phyloP scores from a whole-genome alignment of 768 basidiomycete genomes.

The Tylopilus sp. region DNA sequence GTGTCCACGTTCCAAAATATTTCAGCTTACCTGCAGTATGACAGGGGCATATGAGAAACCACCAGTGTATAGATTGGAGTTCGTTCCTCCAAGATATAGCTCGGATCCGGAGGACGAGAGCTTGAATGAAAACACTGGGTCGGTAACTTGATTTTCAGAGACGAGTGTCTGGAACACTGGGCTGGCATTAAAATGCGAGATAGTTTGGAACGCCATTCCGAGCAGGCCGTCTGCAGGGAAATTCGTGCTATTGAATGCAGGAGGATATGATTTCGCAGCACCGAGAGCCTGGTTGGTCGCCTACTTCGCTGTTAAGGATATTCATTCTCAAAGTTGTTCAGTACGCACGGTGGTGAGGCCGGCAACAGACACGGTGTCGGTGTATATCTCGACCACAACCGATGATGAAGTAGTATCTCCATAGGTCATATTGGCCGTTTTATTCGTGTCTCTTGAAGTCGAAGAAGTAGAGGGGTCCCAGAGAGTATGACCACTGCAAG shows the following conservation, averaged over 20 bases:
- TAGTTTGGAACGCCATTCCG: too few relatives aligned
- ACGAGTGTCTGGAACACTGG: too few relatives aligned
- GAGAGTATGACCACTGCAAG: too few relatives aligned
- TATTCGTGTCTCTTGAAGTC: conserved; percentile 21
- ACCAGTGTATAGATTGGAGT: too few relatives aligned
- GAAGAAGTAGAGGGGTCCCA: conserved; percentile 19
- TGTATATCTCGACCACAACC: conserved; percentile 38
- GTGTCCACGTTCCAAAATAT: background rate
- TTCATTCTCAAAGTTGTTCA: too few relatives aligned
- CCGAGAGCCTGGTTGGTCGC: conserved; percentile 7
- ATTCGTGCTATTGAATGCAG: background rate
- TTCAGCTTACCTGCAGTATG: conserved; percentile 17
- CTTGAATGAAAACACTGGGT: too few relatives aligned
- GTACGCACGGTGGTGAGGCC: conserved; percentile 4
- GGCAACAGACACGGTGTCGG: conserved; percentile 30
- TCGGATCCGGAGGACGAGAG: too few relatives aligned
- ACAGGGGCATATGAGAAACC: conserved; percentile 32
- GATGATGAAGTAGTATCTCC: conserved; percentile 33
- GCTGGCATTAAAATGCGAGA: too few relatives aligned
- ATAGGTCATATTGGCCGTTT: conserved; percentile 31
- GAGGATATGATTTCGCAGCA: too few relatives aligned
- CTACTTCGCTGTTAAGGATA: conserved; percentile 7
- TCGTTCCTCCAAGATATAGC: too few relatives aligned
- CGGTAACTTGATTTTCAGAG: too few relatives aligned
- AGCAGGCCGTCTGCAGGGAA: conserved; percentile 14